These are phyloP conservation scores for Lentinus brumalis DNA, from an alignment of 768 basidiomycete species.

Conservation along the genomic window DNA sequence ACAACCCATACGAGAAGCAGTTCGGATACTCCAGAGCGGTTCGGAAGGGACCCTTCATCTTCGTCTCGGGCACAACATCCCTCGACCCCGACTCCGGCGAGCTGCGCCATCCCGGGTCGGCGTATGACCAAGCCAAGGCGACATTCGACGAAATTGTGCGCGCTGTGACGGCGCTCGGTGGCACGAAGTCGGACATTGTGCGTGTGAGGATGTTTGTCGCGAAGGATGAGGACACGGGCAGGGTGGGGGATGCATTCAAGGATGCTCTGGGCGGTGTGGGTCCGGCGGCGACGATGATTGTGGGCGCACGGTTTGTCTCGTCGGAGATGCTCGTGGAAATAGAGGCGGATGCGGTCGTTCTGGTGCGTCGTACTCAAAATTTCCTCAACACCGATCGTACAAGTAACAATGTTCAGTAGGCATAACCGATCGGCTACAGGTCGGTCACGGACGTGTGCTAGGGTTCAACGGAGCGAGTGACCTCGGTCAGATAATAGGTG, in stretches of 20 bases:
- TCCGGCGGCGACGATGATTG: slow-evolving; percentile 56
- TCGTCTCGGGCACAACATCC: slow-evolving; percentile 56
- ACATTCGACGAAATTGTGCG: slow-evolving; percentile 48
- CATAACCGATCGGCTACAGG: too few relatives aligned
- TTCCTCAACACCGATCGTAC: too few relatives aligned
- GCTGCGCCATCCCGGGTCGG: slow-evolving; percentile 45
- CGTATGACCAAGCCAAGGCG: slow-evolving; percentile 45
- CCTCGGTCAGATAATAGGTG: too few relatives aligned
- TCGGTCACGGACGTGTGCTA: too few relatives aligned
- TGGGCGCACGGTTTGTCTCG: slow-evolving; percentile 48
- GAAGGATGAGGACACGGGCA: slow-evolving; percentile 40
- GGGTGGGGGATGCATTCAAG: slow-evolving; percentile 40
- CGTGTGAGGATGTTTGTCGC: slow-evolving; percentile 54
- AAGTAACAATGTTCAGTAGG: too few relatives aligned
- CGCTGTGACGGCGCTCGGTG: slow-evolving; percentile 47
- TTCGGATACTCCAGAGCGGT: slow-evolving; percentile 57
- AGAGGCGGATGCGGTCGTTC: slow-evolving; percentile 51
- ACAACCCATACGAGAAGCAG: slow-evolving; percentile 51
- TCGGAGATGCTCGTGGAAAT: slow-evolving; percentile 56
- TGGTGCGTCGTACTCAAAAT: neutral
- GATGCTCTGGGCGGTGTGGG: slow-evolving; percentile 43
- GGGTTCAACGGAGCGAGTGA: too few relatives aligned
- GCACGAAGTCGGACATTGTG: slow-evolving; percentile 44
- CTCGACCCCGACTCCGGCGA: slow-evolving; percentile 42
- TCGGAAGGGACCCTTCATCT: slow-evolving; percentile 53